Conservation (phyloP, 208 protist genomes). For the Histomonas meleagridis region DNA sequence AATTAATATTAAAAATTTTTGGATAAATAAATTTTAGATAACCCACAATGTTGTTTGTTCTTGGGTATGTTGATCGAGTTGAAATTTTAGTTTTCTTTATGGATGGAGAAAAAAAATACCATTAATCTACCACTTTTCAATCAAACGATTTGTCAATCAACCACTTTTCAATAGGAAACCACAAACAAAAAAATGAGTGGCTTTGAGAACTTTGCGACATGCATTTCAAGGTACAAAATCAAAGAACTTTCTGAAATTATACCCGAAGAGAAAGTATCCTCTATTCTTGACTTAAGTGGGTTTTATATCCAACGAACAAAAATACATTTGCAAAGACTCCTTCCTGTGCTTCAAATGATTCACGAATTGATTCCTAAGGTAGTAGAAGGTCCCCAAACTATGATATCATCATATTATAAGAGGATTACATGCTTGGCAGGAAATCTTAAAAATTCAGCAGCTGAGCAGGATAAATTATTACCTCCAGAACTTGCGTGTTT, state of each 20-base stretch:
- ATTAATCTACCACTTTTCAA: too few relatives aligned
- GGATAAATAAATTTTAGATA: too few relatives aligned
- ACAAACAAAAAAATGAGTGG: too few relatives aligned
- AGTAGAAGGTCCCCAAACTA: not conserved
- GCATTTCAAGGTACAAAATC: not conserved
- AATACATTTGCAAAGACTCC: not conserved
- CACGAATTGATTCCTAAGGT: not conserved
- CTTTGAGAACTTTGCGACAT: not conserved
- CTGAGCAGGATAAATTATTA: not conserved
- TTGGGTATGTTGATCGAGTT: too few relatives aligned
- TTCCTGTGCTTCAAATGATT: not conserved
- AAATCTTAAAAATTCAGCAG: not conserved
- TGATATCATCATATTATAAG: not conserved
- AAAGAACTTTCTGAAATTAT: not conserved
- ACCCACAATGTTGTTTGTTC: too few relatives aligned
- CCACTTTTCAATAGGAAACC: too few relatives aligned
- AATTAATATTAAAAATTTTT: too few relatives aligned
- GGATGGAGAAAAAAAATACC: too few relatives aligned
- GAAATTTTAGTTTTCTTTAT: too few relatives aligned
- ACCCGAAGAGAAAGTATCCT: not conserved
- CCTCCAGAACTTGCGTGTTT: not conserved
- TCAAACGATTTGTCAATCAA: too few relatives aligned
- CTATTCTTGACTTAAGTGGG: not conserved
- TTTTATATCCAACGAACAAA: not conserved
- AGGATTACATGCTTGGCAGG: not conserved